Conservation (phyloP, 441 rosid genomes). For the Erodium chrysanthum region DNA sequence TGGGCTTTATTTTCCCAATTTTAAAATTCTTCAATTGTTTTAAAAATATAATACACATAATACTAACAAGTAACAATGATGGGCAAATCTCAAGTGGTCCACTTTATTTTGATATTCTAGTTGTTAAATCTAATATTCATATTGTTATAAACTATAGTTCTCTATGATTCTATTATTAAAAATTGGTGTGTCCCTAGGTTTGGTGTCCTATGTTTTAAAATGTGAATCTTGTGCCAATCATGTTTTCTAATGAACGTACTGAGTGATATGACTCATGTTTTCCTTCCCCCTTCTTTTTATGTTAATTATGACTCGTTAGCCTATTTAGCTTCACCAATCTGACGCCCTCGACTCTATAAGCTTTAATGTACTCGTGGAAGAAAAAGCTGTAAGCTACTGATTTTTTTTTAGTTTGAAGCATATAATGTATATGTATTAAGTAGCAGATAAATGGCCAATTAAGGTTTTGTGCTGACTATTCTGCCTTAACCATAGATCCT, state of each 20-base stretch:
- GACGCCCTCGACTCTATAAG: background rate
- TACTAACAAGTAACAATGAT: background rate
- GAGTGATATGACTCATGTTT: background rate
- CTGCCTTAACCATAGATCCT: background rate
- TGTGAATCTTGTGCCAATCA: background rate
- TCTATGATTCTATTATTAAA: background rate
- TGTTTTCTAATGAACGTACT: background rate
- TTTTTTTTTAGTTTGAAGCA: background rate
- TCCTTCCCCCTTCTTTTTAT: background rate
- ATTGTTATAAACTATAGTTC: background rate
- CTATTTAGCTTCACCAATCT: background rate
- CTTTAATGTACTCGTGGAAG: background rate
- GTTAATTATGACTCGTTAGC: background rate
- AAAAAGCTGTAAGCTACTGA: background rate
- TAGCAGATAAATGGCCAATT: background rate
- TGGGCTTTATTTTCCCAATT: no score
- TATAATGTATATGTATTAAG: background rate
- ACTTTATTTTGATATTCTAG: background rate
- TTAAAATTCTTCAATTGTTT: background rate
- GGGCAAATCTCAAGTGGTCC: background rate
- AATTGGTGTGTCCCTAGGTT: background rate
- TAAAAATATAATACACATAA: background rate
- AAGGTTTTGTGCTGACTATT: background rate
- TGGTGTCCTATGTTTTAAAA: background rate
- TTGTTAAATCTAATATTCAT: background rate